Conservation (phyloP, 495 filamentous ascomycete genomes). For the Penicillium waksmanii region DNA sequence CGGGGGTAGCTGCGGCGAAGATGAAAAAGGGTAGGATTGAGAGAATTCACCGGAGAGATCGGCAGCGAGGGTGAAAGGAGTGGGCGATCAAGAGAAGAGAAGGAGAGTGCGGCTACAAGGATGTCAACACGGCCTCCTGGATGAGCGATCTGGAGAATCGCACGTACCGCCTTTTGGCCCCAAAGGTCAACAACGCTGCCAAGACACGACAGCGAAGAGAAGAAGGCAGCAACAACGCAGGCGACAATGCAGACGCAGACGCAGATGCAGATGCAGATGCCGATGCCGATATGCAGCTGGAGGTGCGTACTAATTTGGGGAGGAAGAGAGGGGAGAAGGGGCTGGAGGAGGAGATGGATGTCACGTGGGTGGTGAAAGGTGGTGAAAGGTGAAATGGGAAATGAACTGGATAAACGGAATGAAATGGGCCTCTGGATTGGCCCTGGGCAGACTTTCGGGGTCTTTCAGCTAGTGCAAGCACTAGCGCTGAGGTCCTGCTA, state of each 20-base stretch:
- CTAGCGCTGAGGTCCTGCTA: conserved; percentile 1
- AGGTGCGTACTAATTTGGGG: conserved; percentile 5
- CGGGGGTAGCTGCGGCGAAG: conserved; percentile 31
- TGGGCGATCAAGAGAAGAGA: conserved; percentile 11
- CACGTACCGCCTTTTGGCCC: conserved; percentile 34
- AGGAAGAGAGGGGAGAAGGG: conserved; percentile 19
- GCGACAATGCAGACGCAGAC: conserved; percentile 18
- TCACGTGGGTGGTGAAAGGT: conserved; percentile 30
- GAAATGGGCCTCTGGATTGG: not conserved
- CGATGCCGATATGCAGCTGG: conserved; percentile 10
- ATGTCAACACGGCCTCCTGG: conserved; percentile 44
- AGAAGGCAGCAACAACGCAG: not conserved
- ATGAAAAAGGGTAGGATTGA: conserved; percentile 12
- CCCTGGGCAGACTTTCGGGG: conserved; percentile 1
- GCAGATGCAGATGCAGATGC: conserved; percentile 17
- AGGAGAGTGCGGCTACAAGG: conserved; percentile 28
- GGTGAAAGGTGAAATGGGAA: conserved; percentile 7
- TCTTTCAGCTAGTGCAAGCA: not conserved
- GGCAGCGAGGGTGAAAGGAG: conserved; percentile 8
- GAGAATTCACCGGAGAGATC: conserved; percentile 11
- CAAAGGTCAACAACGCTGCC: conserved; percentile 18
- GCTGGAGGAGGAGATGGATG: conserved; percentile 31
- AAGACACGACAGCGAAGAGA: not conserved
- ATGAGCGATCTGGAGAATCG: conserved; percentile 31
- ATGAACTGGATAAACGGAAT: not conserved